Evolutionary conservation across 2,329 filamentous ascomycete species (phyloP), one percentile per base, ranked within the genome.

Genomic region (Bipolaris zeicola): DNA sequence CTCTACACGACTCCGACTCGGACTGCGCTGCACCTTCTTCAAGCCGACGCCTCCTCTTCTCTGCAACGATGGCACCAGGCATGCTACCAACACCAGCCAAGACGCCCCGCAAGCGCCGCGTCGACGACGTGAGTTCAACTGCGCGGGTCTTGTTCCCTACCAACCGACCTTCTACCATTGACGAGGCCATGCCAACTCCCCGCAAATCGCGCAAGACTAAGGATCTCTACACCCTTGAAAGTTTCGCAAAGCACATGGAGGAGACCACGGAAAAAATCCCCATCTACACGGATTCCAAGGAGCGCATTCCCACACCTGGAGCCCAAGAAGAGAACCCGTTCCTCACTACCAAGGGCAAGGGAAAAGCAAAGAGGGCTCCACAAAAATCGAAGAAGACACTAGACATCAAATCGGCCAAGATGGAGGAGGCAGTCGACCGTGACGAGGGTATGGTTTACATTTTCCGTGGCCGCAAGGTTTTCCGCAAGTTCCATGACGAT

Each of bases 401-500:
- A 0, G 85, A 87, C 39, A 84, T 86, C 63, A 87, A 68, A 83
- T 84, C 67, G 28, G 77, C 80, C 24, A 79, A 85, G 64, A 79
- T 92, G 58, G 85, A 90, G 6, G 84, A 89, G 43, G 86, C 86
- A 13, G 82, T 84, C 3, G 75, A 81, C 31, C 87, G 89, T 28
- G 83, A 87, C 3, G 89, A 94, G 73, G 91, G 91, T 57, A 83
- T 92, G 70, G 80, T 92, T 59, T 91, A 87, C 67, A 83, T 87
- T 11, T 94, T 94, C 81, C 91, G 91, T 67, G 91, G 91, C 72
- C 91, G 89, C 80, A 91, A 87, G 72, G 81, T 91, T 54, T 92
- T 91, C 78, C 87, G 87, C 74, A 89, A 87, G 69, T 91, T 89
- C 64, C 75, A 78, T 22, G 77, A 81, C 38, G 71, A 73, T 3